Evolutionary conservation across 2,329 filamentous ascomycete genomes (phyloP), one percentile per base, ranked within the genome.

Genomic region (Sphaerulina vaccinii): DNA sequence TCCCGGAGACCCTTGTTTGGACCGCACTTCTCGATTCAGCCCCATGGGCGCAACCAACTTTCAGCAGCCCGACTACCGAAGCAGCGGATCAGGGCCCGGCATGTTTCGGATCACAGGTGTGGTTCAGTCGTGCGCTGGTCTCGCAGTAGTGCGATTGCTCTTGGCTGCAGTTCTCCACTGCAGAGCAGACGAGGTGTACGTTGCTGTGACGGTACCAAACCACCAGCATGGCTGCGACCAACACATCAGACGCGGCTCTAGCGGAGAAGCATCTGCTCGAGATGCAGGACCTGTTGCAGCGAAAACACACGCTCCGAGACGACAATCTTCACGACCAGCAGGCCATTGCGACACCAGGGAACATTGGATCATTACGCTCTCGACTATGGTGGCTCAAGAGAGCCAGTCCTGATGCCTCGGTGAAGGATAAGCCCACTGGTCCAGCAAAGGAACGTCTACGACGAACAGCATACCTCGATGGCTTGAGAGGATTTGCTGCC

Each of bases 401-500:
- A 32, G 27, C 27, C 27, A 8, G 10, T 32, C 27, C 27, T 32
- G 27, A 6, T 6, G 27, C 10, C 6, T 13, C 27, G 4, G 27
- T 32, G 27, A 32, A 32, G 9, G 27, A 32, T 11, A 32, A 10
- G 27, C 8, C 27, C 27, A 32, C 2, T 13, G n/a, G 27, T 32
- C 27, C 27, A 11, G 27, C 27, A 13, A 32, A 32, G 27, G 27
- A 32, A 13, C 27, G 27, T 10, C 22, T 49, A n/a, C 48, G 77
- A 3, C 69, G 72, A 15, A 83, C 81, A 5, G 79, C 81, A 13
- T 83, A 80, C 59, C 73, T 84, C 11, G 84, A 87, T 59, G 84
- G 84, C 11, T 69, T 87, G 6, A 73, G 84, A 59, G 84, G 84
- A 2, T 84, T 86, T 57, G 83, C 83, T 5, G 82, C 84, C 2